phyloP scores from a whole-genome alignment of 495 filamentous ascomycete genomes.

The Rusavskia elegans region DNA sequence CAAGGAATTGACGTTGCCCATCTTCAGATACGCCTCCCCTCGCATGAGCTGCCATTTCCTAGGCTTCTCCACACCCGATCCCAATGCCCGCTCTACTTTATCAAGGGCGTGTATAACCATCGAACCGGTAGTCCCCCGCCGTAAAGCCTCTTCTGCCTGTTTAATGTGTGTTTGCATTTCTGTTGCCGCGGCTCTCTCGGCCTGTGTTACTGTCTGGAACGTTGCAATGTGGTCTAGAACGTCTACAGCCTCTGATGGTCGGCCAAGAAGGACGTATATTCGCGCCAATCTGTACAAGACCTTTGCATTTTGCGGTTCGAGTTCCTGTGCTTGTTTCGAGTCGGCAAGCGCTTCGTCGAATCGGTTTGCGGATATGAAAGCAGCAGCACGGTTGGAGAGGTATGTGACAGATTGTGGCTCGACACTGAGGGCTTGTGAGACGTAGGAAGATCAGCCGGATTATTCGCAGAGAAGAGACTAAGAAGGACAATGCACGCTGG shows the following conservation, averaged over 20 bases:
- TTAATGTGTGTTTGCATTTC: conserved; percentile 71
- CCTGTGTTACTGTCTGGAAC: conserved; percentile 49
- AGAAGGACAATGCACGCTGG: no score
- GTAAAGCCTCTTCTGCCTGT: conserved; percentile 62
- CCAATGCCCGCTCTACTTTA: conserved; percentile 67
- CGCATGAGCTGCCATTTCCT: conserved; percentile 87
- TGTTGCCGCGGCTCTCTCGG: conserved; percentile 62
- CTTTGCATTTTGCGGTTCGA: conserved; percentile 72
- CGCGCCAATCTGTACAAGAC: conserved; percentile 76
- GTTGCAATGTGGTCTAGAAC: conserved; percentile 49
- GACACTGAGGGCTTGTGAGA: conserved; percentile 56
- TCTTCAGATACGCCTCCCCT: conserved; percentile 87
- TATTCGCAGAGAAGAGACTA: not conserved
- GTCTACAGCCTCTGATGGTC: conserved; percentile 72
- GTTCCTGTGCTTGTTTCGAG: conserved; percentile 57
- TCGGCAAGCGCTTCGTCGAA: conserved; percentile 73
- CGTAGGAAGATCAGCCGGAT: not conserved
- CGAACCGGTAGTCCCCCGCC: conserved; percentile 57
- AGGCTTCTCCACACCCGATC: conserved; percentile 54
- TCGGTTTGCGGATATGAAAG: conserved; percentile 69
- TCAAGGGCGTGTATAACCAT: conserved; percentile 89
- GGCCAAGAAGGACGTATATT: conserved; percentile 72
- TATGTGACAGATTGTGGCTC: conserved; percentile 72
- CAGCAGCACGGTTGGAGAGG: conserved; percentile 87
- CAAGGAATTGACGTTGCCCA: conserved; percentile 75